These are phyloP conservation scores for Leucogyrophana mollusca DNA, from an alignment of 768 basidiomycete genomes.

Conservation along the genomic window DNA sequence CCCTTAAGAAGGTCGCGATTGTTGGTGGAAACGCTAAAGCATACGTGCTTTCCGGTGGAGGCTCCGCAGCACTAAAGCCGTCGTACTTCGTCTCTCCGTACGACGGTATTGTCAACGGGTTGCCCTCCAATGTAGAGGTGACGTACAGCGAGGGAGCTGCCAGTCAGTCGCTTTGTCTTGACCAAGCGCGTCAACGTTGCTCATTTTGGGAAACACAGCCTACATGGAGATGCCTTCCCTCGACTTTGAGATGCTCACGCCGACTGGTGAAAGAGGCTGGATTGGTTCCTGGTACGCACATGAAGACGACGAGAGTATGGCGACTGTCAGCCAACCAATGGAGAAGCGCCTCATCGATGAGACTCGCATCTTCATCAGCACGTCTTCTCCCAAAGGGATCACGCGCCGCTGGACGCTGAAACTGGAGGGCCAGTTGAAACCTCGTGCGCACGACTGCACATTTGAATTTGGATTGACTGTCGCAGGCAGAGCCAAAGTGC, in stretches of 20 bases:
- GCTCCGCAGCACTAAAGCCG: slow-evolving; percentile 67
- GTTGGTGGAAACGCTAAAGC: slow-evolving; percentile 68
- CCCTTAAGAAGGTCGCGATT: slow-evolving; percentile 68
- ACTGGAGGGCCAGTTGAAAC: slow-evolving; percentile 58
- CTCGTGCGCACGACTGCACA: slow-evolving; percentile 48
- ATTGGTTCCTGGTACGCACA: slow-evolving; percentile 61
- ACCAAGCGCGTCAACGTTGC: background rate
- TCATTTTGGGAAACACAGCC: slow-evolving; percentile 35
- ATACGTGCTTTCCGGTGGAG: slow-evolving; percentile 71
- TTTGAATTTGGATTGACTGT: slow-evolving; percentile 74
- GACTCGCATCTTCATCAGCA: slow-evolving; percentile 63
- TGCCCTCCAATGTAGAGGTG: slow-evolving; percentile 50
- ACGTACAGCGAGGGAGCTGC: slow-evolving; percentile 69
- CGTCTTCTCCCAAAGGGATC: slow-evolving; percentile 52
- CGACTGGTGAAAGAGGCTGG: slow-evolving; percentile 66
- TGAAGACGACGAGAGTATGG: slow-evolving; percentile 55
- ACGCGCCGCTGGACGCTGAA: slow-evolving; percentile 63
- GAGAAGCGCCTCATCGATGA: slow-evolving; percentile 52
- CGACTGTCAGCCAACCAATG: slow-evolving; percentile 39
- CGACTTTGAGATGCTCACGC: slow-evolving; percentile 63
- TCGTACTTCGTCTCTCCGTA: slow-evolving; percentile 78
- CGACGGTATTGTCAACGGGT: slow-evolving; percentile 66
- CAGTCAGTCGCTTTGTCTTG: slow-evolving; percentile 37
- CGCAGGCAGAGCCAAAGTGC: slow-evolving; percentile 67
- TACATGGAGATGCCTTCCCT: slow-evolving; percentile 65